Evolutionary conservation across 1,139 yeast species (phyloP), one percentile per base, ranked within the genome.

Genomic region (Scheffersomyces titani): DNA sequence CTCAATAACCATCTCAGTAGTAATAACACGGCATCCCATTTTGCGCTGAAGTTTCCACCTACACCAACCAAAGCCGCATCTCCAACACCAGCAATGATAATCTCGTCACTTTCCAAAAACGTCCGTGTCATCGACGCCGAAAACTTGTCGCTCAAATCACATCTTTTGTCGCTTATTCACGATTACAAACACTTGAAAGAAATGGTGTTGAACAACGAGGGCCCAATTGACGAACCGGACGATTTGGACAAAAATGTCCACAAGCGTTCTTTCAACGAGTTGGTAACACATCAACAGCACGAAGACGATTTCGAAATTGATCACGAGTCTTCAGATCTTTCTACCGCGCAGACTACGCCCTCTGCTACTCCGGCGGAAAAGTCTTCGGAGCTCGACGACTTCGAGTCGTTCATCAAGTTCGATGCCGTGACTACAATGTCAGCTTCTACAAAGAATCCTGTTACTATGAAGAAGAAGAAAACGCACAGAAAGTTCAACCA

Each of bases 141-240:
- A 63, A 80, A 80, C 61, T 60, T 65, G 52, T 70, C 70, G 30
- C 71, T 80, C 55, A 80, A 80, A 57, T 62, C 72, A 9, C 72
- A 74, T 55, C 66, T 80, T 49, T 69, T 80, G 50, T 67, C 72
- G 50, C 69, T 79, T 56, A 78, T 80, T 46, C 76, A 78, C 55
- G 83, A 79, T 57, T 80, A 79, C 64, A 78, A 78, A 61, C 68
- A 73, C 52, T 69, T 80, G 60, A 73, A 74, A 57, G 69, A 68
- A 51, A 65, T 70, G 60, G 80, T 79, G 36, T 66, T 71, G 53
- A 65, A 70, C 54, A 64, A 65, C 22, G 49, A 46, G 19, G 49
- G 49, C 1, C 49, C 49, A 16, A 19, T 46, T 13, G 49, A 20
- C 7, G 49, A 46, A n/a, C 54, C 53, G 16, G 44, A 52, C 51